phyloP scores from a whole-genome alignment of 331 rosid species.

The Quercus lobata region DNA sequence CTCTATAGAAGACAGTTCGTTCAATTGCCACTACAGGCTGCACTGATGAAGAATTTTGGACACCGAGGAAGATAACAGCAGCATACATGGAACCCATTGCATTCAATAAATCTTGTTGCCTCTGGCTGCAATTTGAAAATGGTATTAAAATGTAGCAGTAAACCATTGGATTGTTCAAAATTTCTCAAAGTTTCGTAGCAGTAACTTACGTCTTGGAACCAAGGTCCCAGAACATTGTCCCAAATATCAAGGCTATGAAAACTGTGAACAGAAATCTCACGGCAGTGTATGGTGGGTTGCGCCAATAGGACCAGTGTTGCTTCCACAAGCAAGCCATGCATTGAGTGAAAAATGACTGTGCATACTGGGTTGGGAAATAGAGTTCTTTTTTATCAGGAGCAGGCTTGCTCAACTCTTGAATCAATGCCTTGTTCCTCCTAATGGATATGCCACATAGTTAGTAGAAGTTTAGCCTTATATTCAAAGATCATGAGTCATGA shows the following conservation, averaged over 20 bases:
- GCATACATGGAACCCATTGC: slow-evolving; percentile 59
- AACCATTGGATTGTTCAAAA: no score
- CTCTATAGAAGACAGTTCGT: slow-evolving; percentile 65
- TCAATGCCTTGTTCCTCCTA: slow-evolving; percentile 52
- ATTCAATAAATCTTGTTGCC: slow-evolving; percentile 28
- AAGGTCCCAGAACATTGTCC: slow-evolving; percentile 57
- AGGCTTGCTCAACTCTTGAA: slow-evolving; percentile 38
- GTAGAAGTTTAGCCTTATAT: not conserved
- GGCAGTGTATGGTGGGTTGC: slow-evolving; percentile 55
- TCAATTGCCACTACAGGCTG: slow-evolving; percentile 58
- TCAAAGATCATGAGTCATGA: not conserved
- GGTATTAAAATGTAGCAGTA: not conserved
- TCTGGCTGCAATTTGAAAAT: slow-evolving; percentile 28
- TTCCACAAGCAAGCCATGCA: slow-evolving; percentile 62
- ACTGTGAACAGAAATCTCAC: slow-evolving; percentile 41
- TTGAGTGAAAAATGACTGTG: slow-evolving; percentile 42
- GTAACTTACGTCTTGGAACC: slow-evolving; percentile 50
- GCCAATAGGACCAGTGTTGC: slow-evolving; percentile 67
- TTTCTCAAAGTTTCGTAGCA: not conserved
- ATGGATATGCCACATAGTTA: not conserved
- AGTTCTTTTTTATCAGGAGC: slow-evolving; percentile 41
- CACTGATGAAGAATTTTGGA: slow-evolving; percentile 42
- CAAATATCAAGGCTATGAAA: slow-evolving; percentile 38
- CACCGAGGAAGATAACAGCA: slow-evolving; percentile 55
- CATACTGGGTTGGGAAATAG: slow-evolving; percentile 33